Conservation (phyloP, 306 rosid species). For the Morella rubra region DNA sequence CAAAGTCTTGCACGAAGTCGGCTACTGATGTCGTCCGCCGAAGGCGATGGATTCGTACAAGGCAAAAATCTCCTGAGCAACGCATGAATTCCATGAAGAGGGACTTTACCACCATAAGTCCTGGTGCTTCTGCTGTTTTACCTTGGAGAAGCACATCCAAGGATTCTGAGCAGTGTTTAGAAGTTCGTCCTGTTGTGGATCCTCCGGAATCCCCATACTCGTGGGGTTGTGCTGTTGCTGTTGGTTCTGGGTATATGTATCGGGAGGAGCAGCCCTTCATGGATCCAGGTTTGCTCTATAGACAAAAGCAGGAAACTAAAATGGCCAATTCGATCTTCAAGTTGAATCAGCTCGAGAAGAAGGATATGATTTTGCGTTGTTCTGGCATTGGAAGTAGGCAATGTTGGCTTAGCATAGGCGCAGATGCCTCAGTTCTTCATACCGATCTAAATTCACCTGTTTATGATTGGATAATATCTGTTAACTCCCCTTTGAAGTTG, state of each 20-base stretch:
- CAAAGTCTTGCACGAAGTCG: constrained; percentile 55
- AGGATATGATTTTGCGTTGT: constrained; percentile 77
- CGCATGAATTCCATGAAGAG: constrained; percentile 38
- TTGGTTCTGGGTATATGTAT: constrained; percentile 73
- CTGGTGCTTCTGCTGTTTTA: constrained; percentile 68
- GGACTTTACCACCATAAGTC: constrained; percentile 46
- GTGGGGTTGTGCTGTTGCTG: constrained; percentile 64
- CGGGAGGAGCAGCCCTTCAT: constrained; percentile 62
- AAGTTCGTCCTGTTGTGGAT: constrained; percentile 68
- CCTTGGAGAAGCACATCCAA: constrained; percentile 83
- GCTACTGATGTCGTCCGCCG: constrained; percentile 64
- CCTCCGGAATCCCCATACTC: constrained; percentile 51
- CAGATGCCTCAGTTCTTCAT: constrained; percentile 93
- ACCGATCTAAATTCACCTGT: constrained; percentile 90
- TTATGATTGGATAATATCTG: constrained; percentile 90
- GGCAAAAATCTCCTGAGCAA: constrained; percentile 43
- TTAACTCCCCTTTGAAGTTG: constrained; percentile 80
- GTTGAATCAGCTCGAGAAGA: constrained; percentile 88
- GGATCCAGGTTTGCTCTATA: constrained; percentile 59
- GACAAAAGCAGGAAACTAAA: constrained; percentile 49
- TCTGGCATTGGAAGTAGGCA: constrained; percentile 59
- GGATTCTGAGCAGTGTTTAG: constrained; percentile 68
- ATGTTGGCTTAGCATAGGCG: constrained; percentile 80
- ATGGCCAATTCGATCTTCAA: constrained; percentile 51
- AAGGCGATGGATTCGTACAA: constrained; percentile 69